Base-by-base conservation (phyloP, 75 land plant species). In the Picea sitchensis region DNA sequence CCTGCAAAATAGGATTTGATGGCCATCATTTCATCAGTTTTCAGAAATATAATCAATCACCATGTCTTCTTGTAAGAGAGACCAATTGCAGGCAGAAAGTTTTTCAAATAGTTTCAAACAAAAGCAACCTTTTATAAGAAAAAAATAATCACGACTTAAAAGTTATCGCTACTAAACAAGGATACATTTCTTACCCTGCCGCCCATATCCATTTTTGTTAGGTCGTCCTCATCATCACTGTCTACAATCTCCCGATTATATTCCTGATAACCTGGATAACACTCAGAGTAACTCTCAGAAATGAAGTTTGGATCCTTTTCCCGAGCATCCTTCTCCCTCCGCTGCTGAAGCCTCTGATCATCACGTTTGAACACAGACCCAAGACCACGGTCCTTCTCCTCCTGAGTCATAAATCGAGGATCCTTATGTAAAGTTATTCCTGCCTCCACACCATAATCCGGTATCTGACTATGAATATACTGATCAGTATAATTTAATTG, bases 251-350 rank as follows among this genome's bases (percentile, higher is more conserved):
- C 99, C 78, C 95, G 89, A 64, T 97, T 97, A 77, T 95, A 97
- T 61, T 97, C 99, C 80, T 97, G 99, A 81, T 97, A 97, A n/a
- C 98, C 99, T 77, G 99, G 99, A 81, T 97, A 97, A 81, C 99
- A 97, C 82, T 97, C 99, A 32, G 99, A 97, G 76, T 97, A 97
- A 82, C 99, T 97, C 65, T 96, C 98, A 12, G 99, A 97, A 31
- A 97, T 90, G 80, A 97, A 97, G 77, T 97, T 97, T 71, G 99
- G 99, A 85, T 97, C 99, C 83, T 93, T 94, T 80, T 97, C 99
- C 26, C 99, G 88, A 56, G 91, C 87, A 87, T 97, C 99, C 75
- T 86, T 97, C 75, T 97, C 99, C 72, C 99, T 88, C 58, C 90
- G 88, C 79, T 95, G 96, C 72, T 91, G 99, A 59, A 97, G 94